Evolutionary conservation across 2,329 filamentous ascomycete genomes (phyloP).

Genomic region (Teratosphaeria pseudoeucalypti): DNA sequence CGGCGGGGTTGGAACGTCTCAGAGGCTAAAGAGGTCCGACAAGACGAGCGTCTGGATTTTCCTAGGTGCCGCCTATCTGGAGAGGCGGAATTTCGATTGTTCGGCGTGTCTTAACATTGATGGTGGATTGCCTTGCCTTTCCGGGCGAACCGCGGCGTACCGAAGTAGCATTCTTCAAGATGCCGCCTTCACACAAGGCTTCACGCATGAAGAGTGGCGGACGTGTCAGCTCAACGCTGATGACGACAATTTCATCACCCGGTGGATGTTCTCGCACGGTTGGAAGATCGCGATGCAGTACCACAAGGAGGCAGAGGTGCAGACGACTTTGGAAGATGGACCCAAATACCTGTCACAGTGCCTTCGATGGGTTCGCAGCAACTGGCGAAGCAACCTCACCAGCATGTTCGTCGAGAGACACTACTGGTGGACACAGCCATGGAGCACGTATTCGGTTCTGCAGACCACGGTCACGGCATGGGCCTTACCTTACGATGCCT

Average conservation of each 20-base stretch:
- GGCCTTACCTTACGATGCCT: constrained; percentile 66
- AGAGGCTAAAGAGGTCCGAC: constrained; percentile 65
- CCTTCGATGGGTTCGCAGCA: constrained; percentile 88
- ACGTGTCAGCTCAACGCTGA: constrained; percentile 88
- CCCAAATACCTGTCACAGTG: constrained; percentile 87
- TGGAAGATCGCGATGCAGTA: constrained; percentile 97
- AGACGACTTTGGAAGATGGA: constrained; percentile 86
- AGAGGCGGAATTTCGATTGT: constrained; percentile 92
- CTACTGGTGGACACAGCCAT: constrained; percentile 77
- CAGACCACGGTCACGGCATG: constrained; percentile 86
- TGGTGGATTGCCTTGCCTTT: constrained; percentile 93
- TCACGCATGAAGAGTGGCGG: constrained; percentile 83
- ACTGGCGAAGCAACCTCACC: constrained; percentile 94
- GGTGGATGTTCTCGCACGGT: constrained; percentile 83
- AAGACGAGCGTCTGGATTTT: constrained; percentile 67
- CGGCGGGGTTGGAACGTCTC: constrained; percentile 86
- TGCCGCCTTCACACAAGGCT: constrained; percentile 73
- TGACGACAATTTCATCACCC: constrained; percentile 96
- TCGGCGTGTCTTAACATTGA: constrained; percentile 92
- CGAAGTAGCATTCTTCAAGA: constrained; percentile 79
- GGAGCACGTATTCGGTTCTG: constrained; percentile 89
- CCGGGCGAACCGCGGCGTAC: constrained; percentile 86
- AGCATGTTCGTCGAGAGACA: constrained; percentile 75
- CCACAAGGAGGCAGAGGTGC: constrained; percentile 77
- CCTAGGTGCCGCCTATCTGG: constrained; percentile 82